Percentiles rank a stretch among this genome's conserved stretches.
These are phyloP conservation scores for Uncinocarpus reesii DNA, from an alignment of 2,329 filamentous ascomycete genomes.

Conservation along the genomic window DNA sequence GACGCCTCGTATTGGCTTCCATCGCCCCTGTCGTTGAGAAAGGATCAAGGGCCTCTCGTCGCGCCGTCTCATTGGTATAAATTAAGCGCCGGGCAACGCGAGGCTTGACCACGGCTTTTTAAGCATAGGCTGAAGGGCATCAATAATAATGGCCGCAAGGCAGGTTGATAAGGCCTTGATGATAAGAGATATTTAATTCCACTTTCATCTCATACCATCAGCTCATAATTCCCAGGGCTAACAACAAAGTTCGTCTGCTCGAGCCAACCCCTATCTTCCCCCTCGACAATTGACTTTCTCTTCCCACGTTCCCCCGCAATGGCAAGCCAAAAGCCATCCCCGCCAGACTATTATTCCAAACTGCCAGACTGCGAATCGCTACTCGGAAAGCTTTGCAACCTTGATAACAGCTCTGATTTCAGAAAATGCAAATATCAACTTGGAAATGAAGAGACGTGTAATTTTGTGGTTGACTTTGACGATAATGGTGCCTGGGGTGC, in stretches of 20 bases:
- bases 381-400: constrained; percentile 27
- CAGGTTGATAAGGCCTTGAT: background rate
- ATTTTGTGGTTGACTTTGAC: constrained; percentile 38
- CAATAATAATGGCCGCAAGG: no score
- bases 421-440: constrained; percentile 23
- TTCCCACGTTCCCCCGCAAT: background rate
- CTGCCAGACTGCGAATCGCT: constrained; percentile 4
- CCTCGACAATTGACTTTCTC: background rate
- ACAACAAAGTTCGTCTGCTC: no score
- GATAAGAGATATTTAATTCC: background rate
- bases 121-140: background rate
- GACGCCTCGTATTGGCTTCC: background rate
- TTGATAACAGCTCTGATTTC: constrained; percentile 31
- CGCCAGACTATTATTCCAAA: constrained; percentile 15
- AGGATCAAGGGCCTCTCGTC: no score
- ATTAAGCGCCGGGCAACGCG: constrained; percentile 4
- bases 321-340: background rate
- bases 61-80: background rate
- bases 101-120: background rate
- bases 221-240: background rate
- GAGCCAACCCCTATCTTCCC: no score
- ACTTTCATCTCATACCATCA: background rate
- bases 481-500: constrained; percentile 35
- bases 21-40: no score
- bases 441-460: constrained; percentile 25